Percentiles rank a stretch among this genome's conserved stretches.
Evolutionary conservation across 805 yeast genomes (phyloP).

Genomic region (Soucietia sequanensis): DNA sequence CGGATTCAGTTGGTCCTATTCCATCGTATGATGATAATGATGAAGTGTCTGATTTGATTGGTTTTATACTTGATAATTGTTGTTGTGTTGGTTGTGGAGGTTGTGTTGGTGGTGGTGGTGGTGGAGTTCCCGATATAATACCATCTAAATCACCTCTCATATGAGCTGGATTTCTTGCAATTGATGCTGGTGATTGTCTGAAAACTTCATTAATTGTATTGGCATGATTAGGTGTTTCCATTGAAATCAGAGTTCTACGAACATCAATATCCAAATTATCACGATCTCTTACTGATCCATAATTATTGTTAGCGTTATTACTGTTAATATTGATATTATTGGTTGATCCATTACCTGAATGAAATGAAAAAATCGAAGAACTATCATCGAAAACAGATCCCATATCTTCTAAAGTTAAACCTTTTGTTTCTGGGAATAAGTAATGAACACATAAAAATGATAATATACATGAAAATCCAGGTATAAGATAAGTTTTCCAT

Average conservation of each 20-base stretch:
- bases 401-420: conserved; percentile 87
- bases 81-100: neutral
- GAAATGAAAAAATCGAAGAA: conserved; percentile 42
- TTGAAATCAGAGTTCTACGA: no score
- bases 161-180: conserved; percentile 40
- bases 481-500: conserved; percentile 82
- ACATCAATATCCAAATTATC: conserved; percentile 1
- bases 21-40: conserved; percentile 15
- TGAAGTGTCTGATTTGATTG: conserved; percentile 21
- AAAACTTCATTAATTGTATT: conserved; percentile 12
- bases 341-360: conserved; percentile 21
- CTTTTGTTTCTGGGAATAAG: conserved; percentile 87
- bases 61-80: conserved; percentile 13
- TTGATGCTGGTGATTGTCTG: conserved; percentile 39
- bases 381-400: conserved; percentile 79
- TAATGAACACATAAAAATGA: conserved; percentile 72
- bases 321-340: neutral
- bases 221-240: neutral
- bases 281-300: conserved; percentile 1
- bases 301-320: neutral
- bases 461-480: conserved; percentile 71
- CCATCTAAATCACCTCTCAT: conserved; percentile 33
- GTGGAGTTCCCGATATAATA: conserved; percentile 27
- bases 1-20: conserved; percentile 15
- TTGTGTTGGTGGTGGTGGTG: conserved; percentile 13